Percentiles rank a stretch among this genome's conserved stretches.
These are phyloP conservation scores for Fusarium sp. DNA, from an alignment of 2,329 filamentous ascomycete species.

Conservation along the genomic window DNA sequence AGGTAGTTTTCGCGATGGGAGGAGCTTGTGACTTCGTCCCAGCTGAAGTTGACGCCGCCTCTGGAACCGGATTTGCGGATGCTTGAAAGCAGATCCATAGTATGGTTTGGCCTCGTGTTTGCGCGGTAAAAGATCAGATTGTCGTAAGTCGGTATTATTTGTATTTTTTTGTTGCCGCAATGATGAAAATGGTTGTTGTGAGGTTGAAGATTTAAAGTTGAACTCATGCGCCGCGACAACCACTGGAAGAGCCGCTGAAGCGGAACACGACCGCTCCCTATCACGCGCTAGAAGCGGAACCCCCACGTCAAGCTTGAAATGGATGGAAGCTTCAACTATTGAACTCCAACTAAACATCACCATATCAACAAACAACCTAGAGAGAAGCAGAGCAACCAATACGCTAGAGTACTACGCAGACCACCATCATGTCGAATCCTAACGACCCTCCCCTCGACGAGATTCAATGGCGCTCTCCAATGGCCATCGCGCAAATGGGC, in stretches of 20 bases:
- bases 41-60: conserved; percentile 95
- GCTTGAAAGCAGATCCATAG: conserved; percentile 93
- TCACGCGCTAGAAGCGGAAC: conserved; percentile 35
- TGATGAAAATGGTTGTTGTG: conserved; percentile 3
- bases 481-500: conserved; percentile 63
- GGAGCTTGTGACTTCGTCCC: conserved; percentile 92
- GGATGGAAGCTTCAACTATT: conserved; percentile 21
- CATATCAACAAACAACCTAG: conserved; percentile 5
- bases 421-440: conserved; percentile 57
- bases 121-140: background rate
- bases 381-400: background rate
- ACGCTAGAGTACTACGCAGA: background rate
- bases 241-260: conserved; percentile 26
- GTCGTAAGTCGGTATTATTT: background rate
- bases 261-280: conserved; percentile 31
- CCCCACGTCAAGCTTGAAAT: conserved; percentile 24
- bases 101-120: background rate
- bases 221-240: conserved; percentile 21
- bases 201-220: conserved; percentile 13
- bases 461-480: conserved; percentile 73
- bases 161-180: background rate
- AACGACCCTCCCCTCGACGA: conserved; percentile 72
- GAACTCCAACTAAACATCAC: conserved; percentile 22
- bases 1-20: conserved; percentile 90
- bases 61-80: conserved; percentile 92